Evolutionary conservation across 2,329 filamentous ascomycete species (phyloP).

Genomic region (Didymella segeticola): DNA sequence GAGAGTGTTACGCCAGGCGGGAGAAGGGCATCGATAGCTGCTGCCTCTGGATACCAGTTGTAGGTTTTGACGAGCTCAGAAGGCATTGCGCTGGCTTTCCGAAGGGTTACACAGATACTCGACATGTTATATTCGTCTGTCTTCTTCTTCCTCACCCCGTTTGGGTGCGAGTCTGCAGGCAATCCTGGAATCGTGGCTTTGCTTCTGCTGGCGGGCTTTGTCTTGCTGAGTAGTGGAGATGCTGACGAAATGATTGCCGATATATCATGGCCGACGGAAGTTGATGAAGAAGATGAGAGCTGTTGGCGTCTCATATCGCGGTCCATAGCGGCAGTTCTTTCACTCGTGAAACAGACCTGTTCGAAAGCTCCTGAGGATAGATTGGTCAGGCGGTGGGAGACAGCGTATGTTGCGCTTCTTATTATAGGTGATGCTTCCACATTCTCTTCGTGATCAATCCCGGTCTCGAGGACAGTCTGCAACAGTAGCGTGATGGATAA

Average conservation of each 20-base stretch:
- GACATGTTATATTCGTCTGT: neutral
- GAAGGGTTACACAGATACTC: neutral
- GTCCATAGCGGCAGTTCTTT: neutral
- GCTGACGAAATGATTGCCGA: neutral
- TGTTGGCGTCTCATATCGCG: neutral
- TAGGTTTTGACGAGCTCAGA: neutral
- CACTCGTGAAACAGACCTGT: neutral
- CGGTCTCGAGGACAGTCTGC: too few relatives aligned
- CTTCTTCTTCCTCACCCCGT: neutral
- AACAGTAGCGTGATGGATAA: too few relatives aligned
- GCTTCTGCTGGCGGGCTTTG: neutral
- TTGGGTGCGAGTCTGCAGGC: neutral
- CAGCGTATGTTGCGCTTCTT: too few relatives aligned
- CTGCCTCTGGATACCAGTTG: slow-evolving; percentile 30
- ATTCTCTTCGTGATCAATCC: too few relatives aligned
- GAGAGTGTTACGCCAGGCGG: slow-evolving; percentile 36
- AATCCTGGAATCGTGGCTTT: neutral
- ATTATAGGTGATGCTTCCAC: too few relatives aligned
- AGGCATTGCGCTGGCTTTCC: neutral
- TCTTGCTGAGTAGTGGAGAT: neutral
- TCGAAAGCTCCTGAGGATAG: neutral
- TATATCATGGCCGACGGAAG: neutral
- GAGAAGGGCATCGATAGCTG: slow-evolving; percentile 29
- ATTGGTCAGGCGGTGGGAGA: neutral
- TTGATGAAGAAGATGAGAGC: neutral